Conservation (phyloP, 1,284 basidiomycete species). For the Moesziomyces parantarcticus region DNA sequence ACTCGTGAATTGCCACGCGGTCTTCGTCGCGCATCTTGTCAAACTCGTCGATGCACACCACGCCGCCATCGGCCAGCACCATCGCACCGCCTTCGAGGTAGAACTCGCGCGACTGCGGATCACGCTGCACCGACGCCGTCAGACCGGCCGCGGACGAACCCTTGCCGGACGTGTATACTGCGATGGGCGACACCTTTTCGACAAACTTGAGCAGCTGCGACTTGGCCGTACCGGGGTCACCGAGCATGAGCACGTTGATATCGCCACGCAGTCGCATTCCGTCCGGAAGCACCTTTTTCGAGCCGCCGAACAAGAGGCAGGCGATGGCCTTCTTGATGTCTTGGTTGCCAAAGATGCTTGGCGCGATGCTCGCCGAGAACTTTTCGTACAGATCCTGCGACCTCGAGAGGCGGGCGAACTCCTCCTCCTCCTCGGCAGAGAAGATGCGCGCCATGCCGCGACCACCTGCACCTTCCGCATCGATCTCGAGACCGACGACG, state of each 20-base stretch:
- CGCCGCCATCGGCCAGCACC: constrained; percentile 98
- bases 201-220: constrained; percentile 98
- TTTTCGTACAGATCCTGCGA: constrained; percentile 91
- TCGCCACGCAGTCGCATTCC: constrained; percentile 97
- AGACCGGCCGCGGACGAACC: constrained; percentile 97
- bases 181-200: constrained; percentile 96
- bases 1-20: constrained; percentile 98
- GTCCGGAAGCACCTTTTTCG: constrained; percentile 97
- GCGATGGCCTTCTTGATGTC: constrained; percentile 99
- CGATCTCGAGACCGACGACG: constrained; percentile 88
- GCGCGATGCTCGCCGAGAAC: constrained; percentile 92
- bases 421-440: constrained; percentile 95
- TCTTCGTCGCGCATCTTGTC: constrained; percentile 99
- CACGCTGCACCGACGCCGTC: constrained; percentile 96
- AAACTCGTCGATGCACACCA: constrained; percentile 99
- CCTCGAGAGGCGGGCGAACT: constrained; percentile 89
- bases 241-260: constrained; percentile 94
- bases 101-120: constrained; percentile 91
- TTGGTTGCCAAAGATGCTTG: constrained; percentile 94
- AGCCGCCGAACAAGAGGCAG: constrained; percentile 94
- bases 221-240: constrained; percentile 98
- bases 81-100: constrained; percentile 99
- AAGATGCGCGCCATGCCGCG: constrained; percentile 77
- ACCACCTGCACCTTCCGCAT: constrained; percentile 75
- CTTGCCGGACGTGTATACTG: constrained; percentile 98